A percentile compares a stretch with the other conserved stretches of the same genome.
Evolutionary conservation across 768 basidiomycete genomes (phyloP).

Genomic region (Glaciozyma martinii): DNA sequence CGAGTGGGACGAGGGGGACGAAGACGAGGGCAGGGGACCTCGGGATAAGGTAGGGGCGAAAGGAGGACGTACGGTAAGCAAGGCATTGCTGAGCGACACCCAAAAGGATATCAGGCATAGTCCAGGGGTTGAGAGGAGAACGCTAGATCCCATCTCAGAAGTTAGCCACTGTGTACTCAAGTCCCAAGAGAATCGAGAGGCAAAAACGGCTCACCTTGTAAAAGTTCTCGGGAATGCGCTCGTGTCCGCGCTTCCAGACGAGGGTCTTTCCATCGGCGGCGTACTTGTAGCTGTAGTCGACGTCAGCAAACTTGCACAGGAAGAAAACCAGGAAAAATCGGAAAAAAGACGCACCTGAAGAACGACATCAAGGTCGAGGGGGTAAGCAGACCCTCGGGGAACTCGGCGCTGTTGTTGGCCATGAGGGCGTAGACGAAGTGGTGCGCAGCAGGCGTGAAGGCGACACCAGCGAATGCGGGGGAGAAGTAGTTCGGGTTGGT

Average conservation of each 20-base stretch:
- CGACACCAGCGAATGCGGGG: not conserved
- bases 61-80: not conserved
- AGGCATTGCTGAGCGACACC: not conserved
- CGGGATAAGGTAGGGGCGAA: no score
- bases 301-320: not conserved
- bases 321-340: no score
- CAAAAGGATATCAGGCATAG: not conserved
- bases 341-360: not conserved
- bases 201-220: not conserved
- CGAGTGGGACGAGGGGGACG: no score
- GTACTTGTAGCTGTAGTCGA: not conserved
- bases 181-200: no score
- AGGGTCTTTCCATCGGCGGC: not conserved
- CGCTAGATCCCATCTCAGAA: not conserved
- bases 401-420: conserved; percentile 3
- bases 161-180: no score
- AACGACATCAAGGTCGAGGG: not conserved
- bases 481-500: not conserved
- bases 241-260: not conserved
- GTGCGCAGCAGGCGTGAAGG: not conserved
- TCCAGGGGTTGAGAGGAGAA: not conserved
- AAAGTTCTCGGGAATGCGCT: not conserved
- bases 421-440: not conserved
- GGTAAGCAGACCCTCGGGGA: not conserved
- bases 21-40: no score